Percentiles rank a stretch among this genome's conserved stretches.
Conservation (phyloP, 2,329 filamentous ascomycete genomes). For the Ophiostoma perfectum region DNA sequence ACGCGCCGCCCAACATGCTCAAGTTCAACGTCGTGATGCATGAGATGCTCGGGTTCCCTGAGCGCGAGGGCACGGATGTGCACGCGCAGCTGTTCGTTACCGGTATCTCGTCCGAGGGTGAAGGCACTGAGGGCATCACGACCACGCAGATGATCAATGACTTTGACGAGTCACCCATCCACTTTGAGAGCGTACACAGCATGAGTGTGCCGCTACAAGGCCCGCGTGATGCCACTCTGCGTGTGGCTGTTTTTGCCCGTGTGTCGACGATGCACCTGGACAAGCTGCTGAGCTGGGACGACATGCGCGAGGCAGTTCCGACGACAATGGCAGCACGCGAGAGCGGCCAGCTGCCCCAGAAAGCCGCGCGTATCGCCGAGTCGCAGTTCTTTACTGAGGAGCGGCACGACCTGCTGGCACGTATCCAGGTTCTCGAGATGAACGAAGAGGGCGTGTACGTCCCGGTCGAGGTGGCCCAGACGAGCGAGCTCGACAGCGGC, state of each 20-base stretch:
- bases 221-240: slow-evolving; percentile 66
- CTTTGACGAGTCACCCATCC: slow-evolving; percentile 87
- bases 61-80: slow-evolving; percentile 90
- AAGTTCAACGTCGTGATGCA: slow-evolving; percentile 99
- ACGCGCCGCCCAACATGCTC: slow-evolving; percentile 83
- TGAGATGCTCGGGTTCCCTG: slow-evolving; percentile 87
- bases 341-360: slow-evolving; percentile 35
- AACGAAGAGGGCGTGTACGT: slow-evolving; percentile 86
- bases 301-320: slow-evolving; percentile 77
- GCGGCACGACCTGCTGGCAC: slow-evolving; percentile 84
- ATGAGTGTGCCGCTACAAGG: slow-evolving; percentile 87
- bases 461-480: slow-evolving; percentile 88
- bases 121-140: slow-evolving; percentile 64
- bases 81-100: slow-evolving; percentile 97
- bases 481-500: slow-evolving; percentile 74
- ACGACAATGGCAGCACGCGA: slow-evolving; percentile 44
- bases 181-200: slow-evolving; percentile 96
- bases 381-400: slow-evolving; percentile 91
- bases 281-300: slow-evolving; percentile 96
- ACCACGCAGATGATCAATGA: slow-evolving; percentile 91
- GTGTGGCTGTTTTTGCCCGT: slow-evolving; percentile 86
- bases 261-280: slow-evolving; percentile 92
- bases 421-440: slow-evolving; percentile 84
- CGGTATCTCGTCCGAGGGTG: slow-evolving; percentile 69
- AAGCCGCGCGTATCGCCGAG: slow-evolving; percentile 71